These are phyloP conservation scores for Auriscalpium orientale DNA, from an alignment of 768 basidiomycete species.

Conservation along the genomic window DNA sequence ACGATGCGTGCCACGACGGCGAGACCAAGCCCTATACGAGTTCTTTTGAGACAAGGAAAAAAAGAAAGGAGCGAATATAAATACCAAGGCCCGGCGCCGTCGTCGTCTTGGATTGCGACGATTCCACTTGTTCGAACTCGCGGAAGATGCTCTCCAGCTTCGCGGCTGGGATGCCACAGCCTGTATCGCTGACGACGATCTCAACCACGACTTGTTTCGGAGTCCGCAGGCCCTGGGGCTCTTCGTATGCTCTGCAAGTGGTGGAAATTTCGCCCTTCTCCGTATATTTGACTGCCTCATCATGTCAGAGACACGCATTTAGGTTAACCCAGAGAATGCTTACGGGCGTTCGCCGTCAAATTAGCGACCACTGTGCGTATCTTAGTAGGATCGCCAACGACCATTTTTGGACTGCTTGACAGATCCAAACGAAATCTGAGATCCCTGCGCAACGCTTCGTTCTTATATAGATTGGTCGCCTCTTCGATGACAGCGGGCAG, in stretches of 20 bases:
- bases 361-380: slow-evolving; percentile 74
- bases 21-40: slow-evolving; percentile 51
- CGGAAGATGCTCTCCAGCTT: slow-evolving; percentile 73
- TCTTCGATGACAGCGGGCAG: slow-evolving; percentile 52
- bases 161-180: slow-evolving; percentile 56
- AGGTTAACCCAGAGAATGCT: slow-evolving; percentile 17
- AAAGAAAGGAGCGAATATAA: slow-evolving; percentile 5
- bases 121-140: slow-evolving; percentile 73
- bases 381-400: slow-evolving; percentile 68
- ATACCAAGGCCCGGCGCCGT: slow-evolving; percentile 41
- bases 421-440: slow-evolving; percentile 54
- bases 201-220: slow-evolving; percentile 50
- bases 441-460: slow-evolving; percentile 56
- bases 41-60: too few species aligned
- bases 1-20: slow-evolving; percentile 79
- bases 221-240: slow-evolving; percentile 42
- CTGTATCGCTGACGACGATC: slow-evolving; percentile 65
- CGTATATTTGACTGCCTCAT: slow-evolving; percentile 61
- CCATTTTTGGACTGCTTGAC: slow-evolving; percentile 42
- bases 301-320: background rate
- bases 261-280: slow-evolving; percentile 51
- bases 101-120: slow-evolving; percentile 29
- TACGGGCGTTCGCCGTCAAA: slow-evolving; percentile 67
- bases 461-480: slow-evolving; percentile 52
- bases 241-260: slow-evolving; percentile 42